Evolutionary conservation across 768 basidiomycete species (phyloP), one percentile per base, ranked within the genome.

Genomic region (Gyrodon lividus): DNA sequence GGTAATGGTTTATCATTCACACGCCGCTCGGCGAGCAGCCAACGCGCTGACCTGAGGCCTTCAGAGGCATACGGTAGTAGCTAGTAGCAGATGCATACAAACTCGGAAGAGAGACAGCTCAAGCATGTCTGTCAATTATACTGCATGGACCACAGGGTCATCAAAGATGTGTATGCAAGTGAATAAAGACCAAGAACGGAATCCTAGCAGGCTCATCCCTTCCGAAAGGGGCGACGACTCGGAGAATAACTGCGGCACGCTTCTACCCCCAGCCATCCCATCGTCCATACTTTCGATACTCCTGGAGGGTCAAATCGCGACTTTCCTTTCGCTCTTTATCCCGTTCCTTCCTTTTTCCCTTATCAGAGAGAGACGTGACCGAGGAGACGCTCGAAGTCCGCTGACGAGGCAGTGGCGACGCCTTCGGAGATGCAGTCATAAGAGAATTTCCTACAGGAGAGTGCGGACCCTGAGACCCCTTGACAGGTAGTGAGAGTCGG

Each of bases 191-290:
- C 28, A 9, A 28, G 28, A 28, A 43, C 41, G 28, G 41, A 26
- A 23, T 41, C 12, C 6, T 8, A 28, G 26, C 26, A 7, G 9
- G 6, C 26, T 28, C 9, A 28, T 6, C 6, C 26, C n/a, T n/a
- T 28, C 6, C 24, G 6, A 24, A 6, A 24, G 6, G 28, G 28
- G 28, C 28, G 28, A 28, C 3, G 28, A 10, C n/a, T n/a, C n/a
- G n/a, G n/a, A n/a, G n/a, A n/a, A n/a, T n/a, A n/a, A n/a, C n/a
- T n/a, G n/a, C n/a, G n/a, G n/a, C n/a, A n/a, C n/a, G n/a, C 28
- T 2, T 49, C 52, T 67, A 84, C 28, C 75, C 82, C 92, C 92
- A 94, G 0, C 91, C 92, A 74, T 94, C 92, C 89, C 91, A 92
- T 49, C 89, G 76, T 20, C 92, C 92, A 63, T 85, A 93, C 57